These are phyloP conservation scores for Metarhizium album DNA, from an alignment of 2,329 filamentous ascomycete species.

Conservation along the genomic window DNA sequence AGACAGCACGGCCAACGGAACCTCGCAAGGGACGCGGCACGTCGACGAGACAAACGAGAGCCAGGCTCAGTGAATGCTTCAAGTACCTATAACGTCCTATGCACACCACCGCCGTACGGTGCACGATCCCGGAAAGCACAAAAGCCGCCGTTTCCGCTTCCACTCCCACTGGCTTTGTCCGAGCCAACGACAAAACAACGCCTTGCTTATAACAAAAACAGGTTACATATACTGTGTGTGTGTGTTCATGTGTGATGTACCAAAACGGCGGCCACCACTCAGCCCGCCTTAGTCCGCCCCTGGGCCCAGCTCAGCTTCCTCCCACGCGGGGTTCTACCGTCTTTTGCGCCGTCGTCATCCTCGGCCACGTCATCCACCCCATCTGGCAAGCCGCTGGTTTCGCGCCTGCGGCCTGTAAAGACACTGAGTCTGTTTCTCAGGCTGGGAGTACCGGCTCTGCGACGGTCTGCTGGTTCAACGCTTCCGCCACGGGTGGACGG, in stretches of 20 bases:
- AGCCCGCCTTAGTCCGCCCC: constrained; percentile 13
- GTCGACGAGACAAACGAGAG: background rate
- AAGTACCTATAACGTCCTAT: background rate
- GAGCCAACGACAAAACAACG: background rate
- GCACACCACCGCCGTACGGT: background rate
- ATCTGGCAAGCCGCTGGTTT: constrained; percentile 10
- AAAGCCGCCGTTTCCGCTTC: background rate
- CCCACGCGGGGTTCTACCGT: constrained; percentile 5
- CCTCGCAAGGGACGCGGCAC: no score
- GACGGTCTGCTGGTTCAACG: constrained; percentile 14
- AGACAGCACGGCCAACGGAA: no score
- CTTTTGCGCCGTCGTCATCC: constrained; percentile 11
- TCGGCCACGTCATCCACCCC: constrained; percentile 12
- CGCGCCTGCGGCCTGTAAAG: constrained; percentile 19
- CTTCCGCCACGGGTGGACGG: constrained; percentile 23
- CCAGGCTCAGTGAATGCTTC: background rate
- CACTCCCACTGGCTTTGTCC: background rate
- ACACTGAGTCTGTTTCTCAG: constrained; percentile 26
- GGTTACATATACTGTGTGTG: no score
- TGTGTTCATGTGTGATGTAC: background rate
- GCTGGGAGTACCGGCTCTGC: constrained; percentile 19
- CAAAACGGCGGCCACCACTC: background rate
- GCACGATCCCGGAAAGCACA: background rate
- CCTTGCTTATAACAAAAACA: background rate
- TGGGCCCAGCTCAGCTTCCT: constrained; percentile 8